A percentile compares a stretch with the other conserved stretches of the same genome.
These are phyloP conservation scores for Aspergillus luchuensis DNA, from an alignment of 2,329 filamentous ascomycete genomes.

Conservation along the genomic window DNA sequence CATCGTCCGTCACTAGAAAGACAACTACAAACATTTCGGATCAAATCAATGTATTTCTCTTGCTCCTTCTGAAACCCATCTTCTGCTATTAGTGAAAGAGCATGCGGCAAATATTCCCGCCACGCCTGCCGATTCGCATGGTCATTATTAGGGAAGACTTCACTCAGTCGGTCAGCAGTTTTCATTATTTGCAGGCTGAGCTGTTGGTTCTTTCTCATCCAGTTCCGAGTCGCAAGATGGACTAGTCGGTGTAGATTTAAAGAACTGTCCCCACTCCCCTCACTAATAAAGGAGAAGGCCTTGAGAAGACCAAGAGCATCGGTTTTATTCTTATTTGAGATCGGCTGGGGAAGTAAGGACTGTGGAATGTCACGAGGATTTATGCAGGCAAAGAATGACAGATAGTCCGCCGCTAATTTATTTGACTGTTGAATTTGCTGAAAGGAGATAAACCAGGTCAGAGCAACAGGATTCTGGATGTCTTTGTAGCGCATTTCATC, in stretches of 20 bases:
- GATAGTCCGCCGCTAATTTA: constrained; percentile 24
- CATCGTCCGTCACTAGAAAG: neutral
- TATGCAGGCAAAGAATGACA: constrained; percentile 36
- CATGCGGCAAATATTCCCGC: constrained; percentile 6
- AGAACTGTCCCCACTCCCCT: neutral
- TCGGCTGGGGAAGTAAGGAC: constrained; percentile 21
- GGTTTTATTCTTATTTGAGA: constrained; percentile 5
- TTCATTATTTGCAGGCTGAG: neutral
- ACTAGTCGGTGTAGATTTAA: constrained; percentile 36
- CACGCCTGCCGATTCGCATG: constrained; percentile 9
- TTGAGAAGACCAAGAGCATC: constrained; percentile 27
- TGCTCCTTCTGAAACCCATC: neutral
- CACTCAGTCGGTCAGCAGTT: constrained; percentile 10
- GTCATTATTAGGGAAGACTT: constrained; percentile 14
- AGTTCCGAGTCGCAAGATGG: constrained; percentile 31
- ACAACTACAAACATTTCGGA: neutral
- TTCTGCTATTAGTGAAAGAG: neutral
- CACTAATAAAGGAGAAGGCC: constrained; percentile 25
- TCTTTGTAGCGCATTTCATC: constrained; percentile 30
- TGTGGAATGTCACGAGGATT: constrained; percentile 30
- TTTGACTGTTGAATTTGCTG: constrained; percentile 25
- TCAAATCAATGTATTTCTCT: neutral
- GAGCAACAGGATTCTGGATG: constrained; percentile 35
- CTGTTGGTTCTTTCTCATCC: constrained; percentile 22
- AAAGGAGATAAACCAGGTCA: constrained; percentile 40